Percentiles rank a stretch among this genome's conserved stretches.
Evolutionary conservation across 2,329 filamentous ascomycete genomes (phyloP).

Genomic region (Aureobasidium uvarum): DNA sequence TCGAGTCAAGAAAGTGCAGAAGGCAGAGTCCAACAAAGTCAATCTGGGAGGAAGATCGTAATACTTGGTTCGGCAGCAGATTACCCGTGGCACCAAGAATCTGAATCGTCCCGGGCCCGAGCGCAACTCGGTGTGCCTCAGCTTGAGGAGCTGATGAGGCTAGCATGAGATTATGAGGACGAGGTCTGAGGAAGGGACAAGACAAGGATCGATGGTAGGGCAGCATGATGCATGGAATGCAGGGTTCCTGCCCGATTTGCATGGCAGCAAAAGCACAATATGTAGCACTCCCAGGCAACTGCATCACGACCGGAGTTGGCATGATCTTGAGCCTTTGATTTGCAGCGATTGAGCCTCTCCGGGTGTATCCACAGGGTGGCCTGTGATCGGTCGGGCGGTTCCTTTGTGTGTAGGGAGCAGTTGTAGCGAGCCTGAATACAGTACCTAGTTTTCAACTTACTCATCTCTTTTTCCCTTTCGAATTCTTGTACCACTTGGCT

Average conservation of each 20-base stretch:
- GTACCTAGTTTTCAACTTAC: neutral
- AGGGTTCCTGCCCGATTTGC: neutral
- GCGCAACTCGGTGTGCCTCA: constrained; percentile 15
- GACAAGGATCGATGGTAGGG: neutral
- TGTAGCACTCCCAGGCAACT: neutral
- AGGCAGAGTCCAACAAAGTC: neutral
- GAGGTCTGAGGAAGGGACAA: neutral
- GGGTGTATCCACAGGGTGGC: constrained; percentile 21
- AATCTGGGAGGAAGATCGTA: constrained; percentile 1
- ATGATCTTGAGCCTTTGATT: neutral
- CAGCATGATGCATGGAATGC: neutral
- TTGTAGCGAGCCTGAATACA: neutral
- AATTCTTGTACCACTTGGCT: constrained; percentile 2
- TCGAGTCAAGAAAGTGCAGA: constrained; percentile 11
- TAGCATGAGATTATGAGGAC: constrained; percentile 10
- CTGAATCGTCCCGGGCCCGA: constrained; percentile 10
- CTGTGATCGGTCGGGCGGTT: constrained; percentile 9
- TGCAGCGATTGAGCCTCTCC: neutral
- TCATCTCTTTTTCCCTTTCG: neutral
- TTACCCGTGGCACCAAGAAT: constrained; percentile 14
- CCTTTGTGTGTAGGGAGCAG: neutral
- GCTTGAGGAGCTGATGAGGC: constrained; percentile 11
- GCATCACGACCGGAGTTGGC: neutral
- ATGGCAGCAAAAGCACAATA: neutral
- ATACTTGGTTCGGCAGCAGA: constrained; percentile 20